Percentiles rank a stretch among this genome's conserved stretches.
Evolutionary conservation across 2,329 filamentous ascomycete genomes (phyloP).

Genomic region (Diaporthe eres): DNA sequence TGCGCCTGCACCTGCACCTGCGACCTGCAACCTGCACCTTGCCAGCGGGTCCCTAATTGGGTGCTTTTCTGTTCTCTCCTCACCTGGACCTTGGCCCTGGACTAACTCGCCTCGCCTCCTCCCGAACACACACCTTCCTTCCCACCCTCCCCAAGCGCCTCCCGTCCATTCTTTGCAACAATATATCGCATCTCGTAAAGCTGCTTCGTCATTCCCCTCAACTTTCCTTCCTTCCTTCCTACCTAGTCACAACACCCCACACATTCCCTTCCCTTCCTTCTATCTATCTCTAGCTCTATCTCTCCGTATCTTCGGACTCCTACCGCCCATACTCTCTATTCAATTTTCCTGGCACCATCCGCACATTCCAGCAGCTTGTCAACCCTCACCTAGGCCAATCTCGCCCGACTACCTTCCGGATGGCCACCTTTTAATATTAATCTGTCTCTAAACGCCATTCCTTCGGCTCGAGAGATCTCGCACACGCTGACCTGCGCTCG

Average conservation of each 20-base stretch:
- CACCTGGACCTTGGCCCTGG: conserved; percentile 26
- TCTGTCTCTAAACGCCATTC: conserved; percentile 39
- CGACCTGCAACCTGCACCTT: neutral
- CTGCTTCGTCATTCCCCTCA: conserved; percentile 31
- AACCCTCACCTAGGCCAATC: conserved; percentile 16
- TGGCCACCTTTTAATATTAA: conserved; percentile 41
- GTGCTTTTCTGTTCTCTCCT: conserved; percentile 20
- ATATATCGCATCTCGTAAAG: conserved; percentile 35
- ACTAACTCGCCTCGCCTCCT: conserved; percentile 31
- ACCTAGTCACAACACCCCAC: neutral
- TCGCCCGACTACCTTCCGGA: conserved; percentile 23
- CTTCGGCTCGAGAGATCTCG: conserved; percentile 31
- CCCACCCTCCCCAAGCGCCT: conserved; percentile 13
- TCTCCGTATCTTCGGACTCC: conserved; percentile 5
- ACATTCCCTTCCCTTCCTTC: conserved; percentile 28
- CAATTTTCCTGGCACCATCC: conserved; percentile 18
- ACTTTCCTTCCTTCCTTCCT: conserved; percentile 23
- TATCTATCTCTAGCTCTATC: conserved; percentile 9
- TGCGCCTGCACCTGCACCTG: neutral
- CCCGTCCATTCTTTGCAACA: conserved; percentile 33
- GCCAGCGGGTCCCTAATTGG: conserved; percentile 22
- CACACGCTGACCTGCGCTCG: neutral
- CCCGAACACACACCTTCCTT: conserved; percentile 32
- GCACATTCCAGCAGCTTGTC: conserved; percentile 22
- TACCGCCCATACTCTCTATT: conserved; percentile 4